A percentile compares a stretch with the other conserved stretches of the same genome.
phyloP scores from a whole-genome alignment of 1,139 yeast species.

The Pichia inconspicua region DNA sequence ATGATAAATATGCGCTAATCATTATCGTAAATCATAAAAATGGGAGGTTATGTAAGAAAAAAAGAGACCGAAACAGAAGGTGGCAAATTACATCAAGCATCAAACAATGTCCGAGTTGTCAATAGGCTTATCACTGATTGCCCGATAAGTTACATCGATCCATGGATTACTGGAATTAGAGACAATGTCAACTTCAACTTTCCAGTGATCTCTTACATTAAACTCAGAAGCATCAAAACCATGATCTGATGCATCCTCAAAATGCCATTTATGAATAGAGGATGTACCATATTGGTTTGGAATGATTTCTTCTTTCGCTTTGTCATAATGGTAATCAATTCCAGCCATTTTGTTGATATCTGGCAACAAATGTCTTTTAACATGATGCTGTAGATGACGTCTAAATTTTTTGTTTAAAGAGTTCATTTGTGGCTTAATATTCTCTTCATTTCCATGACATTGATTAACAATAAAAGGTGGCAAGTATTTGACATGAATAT shows the following conservation, averaged over 20 bases:
- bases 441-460: slow-evolving; percentile 63
- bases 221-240: slow-evolving; percentile 46
- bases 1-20: too few relatives aligned
- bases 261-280: slow-evolving; percentile 36
- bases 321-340: slow-evolving; percentile 27
- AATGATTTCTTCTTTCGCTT: slow-evolving; percentile 25
- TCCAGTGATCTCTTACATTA: slow-evolving; percentile 43
- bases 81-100: not conserved
- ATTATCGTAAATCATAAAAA: not conserved
- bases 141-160: slow-evolving; percentile 44
- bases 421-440: slow-evolving; percentile 65
- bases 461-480: slow-evolving; percentile 69
- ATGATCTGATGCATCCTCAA: slow-evolving; percentile 43
- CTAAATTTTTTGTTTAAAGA: slow-evolving; percentile 64
- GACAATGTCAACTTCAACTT: slow-evolving; percentile 43
- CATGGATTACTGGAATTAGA: slow-evolving; percentile 47
- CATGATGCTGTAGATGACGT: slow-evolving; percentile 68
- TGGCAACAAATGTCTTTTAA: slow-evolving; percentile 59
- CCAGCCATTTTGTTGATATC: slow-evolving; percentile 61
- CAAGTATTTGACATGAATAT: slow-evolving; percentile 57
- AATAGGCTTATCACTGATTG: slow-evolving; percentile 4
- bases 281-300: slow-evolving; percentile 31
- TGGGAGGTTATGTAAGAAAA: not conserved
- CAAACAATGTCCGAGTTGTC: slow-evolving; percentile 2
- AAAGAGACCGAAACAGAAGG: not conserved